Base-by-base conservation (phyloP, 2,329 filamentous ascomycete species). In the Trichoderma harzianum region DNA sequence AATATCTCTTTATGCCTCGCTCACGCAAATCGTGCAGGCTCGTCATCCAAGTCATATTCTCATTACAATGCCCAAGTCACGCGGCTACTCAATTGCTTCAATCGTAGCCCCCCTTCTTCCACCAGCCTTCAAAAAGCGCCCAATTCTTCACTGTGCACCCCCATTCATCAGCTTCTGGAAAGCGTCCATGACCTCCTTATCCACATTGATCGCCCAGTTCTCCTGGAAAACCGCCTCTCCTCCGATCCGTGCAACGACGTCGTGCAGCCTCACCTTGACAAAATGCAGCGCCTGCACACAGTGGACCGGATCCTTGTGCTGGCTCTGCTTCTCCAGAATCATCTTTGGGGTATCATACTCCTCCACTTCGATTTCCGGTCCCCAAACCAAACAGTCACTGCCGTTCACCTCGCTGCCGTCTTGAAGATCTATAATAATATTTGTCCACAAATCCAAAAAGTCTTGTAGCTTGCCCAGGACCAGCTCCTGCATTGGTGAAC, bases 401-500 rank as follows among this genome's bases (percentile, higher is more conserved):
- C 81, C 84, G 61, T 86, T 84, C 30, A 85, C 84, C 53, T 85
- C 84, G 28, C 88, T 53, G 10, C 18, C 88, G 60, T 91, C 90
- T 67, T 90, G 84, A 64, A 95, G 82, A 76, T 94, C 91, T 1
- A 82, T 82, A 34, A 95, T 83, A 1, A 93, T 87, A 74, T 87
- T 88, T 2, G 91, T 92, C 93, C 93, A 96, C 82, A 94, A 87
- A 1, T 86, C 86, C 76, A 96, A 89, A 76, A 93, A 90, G 76
- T 91, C 91, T 79, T 96, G 93, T 70, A 96, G 83, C 47, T 85
- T 86, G 2, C 80, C 78, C 5, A 94, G 81, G 2, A 89, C 85
- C 69, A 92, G 86, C 0, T 87, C 84, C 73, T 87, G 87, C 77
- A 88, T 82, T 0, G 86, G 85, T 30, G 87, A 85, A 0, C 86